These are phyloP conservation scores for Coelastrella sp. DNA, from an alignment of 139 green algal species.

Conservation along the genomic window DNA sequence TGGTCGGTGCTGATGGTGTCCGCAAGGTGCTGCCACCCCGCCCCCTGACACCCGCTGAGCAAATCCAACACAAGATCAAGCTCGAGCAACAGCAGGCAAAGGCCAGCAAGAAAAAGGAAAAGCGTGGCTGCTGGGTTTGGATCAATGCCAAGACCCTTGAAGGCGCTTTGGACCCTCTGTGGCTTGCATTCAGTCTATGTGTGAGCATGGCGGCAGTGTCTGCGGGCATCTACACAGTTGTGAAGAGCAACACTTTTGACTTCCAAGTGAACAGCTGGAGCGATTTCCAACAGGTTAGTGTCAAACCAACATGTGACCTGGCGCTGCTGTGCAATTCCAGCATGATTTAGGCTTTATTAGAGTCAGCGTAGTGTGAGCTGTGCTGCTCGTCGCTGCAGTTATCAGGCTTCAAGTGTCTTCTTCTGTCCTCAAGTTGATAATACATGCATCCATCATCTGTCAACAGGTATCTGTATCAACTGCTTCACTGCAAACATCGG, in stretches of 20 bases:
- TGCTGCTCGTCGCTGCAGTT: no score
- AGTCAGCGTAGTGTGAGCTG: no score
- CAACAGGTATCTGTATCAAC: background rate
- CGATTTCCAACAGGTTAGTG: constrained; percentile 41
- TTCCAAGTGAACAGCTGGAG: constrained; percentile 30
- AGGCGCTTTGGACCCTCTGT: constrained; percentile 45
- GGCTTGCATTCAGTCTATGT: constrained; percentile 21
- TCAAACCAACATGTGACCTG: background rate
- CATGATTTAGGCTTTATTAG: no score
- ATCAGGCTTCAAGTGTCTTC: no score
- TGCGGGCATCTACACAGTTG: constrained; percentile 32
- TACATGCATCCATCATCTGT: no score
- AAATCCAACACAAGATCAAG: constrained; percentile 2
- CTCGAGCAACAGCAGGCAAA: constrained; percentile 6
- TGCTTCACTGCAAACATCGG: no score
- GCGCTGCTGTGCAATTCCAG: background rate
- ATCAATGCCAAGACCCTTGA: constrained; percentile 51
- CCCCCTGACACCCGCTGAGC: background rate
- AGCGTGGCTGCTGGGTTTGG: constrained; percentile 49
- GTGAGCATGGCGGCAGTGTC: constrained; percentile 35
- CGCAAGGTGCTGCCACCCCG: constrained; percentile 18
- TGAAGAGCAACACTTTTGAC: constrained; percentile 7
- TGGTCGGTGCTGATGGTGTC: constrained; percentile 22
- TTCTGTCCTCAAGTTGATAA: no score
- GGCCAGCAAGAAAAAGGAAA: background rate